A percentile compares a stretch with the other conserved stretches of the same genome.
These are phyloP conservation scores for Kandelia obovata DNA, from an alignment of 345 rosid genomes.

Conservation along the genomic window DNA sequence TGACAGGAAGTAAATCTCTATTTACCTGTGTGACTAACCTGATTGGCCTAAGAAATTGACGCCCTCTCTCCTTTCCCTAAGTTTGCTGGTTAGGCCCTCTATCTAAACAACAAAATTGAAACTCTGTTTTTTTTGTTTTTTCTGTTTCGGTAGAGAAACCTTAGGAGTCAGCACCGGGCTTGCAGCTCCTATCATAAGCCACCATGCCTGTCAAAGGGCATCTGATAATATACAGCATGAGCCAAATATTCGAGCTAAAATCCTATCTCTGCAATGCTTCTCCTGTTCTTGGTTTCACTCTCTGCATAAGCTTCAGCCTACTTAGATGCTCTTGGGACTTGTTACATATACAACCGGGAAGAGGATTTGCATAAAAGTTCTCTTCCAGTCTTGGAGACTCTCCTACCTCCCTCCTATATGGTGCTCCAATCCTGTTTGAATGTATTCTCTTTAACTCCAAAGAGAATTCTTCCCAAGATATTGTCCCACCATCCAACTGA, in stretches of 20 bases:
- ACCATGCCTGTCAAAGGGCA: constrained; percentile 6
- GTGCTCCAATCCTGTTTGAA: constrained; percentile 64
- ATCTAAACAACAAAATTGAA: not conserved
- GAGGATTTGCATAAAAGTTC: constrained; percentile 84
- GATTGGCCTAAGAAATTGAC: constrained; percentile 22
- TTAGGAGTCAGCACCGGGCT: constrained; percentile 11
- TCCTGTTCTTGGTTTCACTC: constrained; percentile 22
- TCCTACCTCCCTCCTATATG: constrained; percentile 59
- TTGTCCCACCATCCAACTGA: constrained; percentile 52
- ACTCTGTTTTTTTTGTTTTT: not conserved
- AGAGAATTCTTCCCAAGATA: constrained; percentile 75
- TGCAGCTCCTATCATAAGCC: not conserved
- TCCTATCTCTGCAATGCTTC: constrained; percentile 36
- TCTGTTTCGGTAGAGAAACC: not conserved
- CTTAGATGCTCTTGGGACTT: constrained; percentile 30
- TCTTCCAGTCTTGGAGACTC: constrained; percentile 78
- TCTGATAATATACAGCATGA: constrained; percentile 1
- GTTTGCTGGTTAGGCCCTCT: constrained; percentile 16
- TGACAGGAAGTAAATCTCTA: constrained; percentile 2
- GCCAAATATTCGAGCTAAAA: constrained; percentile 5
- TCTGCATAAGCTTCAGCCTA: constrained; percentile 28
- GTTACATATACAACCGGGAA: constrained; percentile 82
- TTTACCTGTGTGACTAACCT: constrained; percentile 20
- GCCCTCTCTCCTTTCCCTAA: constrained; percentile 17
- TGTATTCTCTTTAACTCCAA: constrained; percentile 57